Percentiles rank a stretch among this genome's conserved stretches.
phyloP scores from a whole-genome alignment of 176 grass and related monocot genomes.

The Alopecurus myosuroides region DNA sequence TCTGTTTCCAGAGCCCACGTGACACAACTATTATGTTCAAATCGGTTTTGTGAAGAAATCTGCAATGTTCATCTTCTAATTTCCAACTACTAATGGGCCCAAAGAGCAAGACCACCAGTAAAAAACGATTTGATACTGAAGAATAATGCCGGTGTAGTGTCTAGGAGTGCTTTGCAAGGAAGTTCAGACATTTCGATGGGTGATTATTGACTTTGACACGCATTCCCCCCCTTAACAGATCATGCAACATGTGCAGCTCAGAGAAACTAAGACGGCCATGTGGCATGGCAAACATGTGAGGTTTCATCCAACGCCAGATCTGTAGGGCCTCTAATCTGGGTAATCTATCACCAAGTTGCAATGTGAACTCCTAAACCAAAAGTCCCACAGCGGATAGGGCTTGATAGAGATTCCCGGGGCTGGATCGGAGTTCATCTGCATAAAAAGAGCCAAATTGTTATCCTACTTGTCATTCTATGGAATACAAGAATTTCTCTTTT shows the following conservation, averaged over 20 bases:
- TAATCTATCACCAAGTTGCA: conserved; percentile 39
- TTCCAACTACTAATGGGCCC: neutral
- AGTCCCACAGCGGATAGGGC: neutral
- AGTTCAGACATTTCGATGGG: conserved; percentile 3
- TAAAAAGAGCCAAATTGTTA: neutral
- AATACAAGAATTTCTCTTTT: neutral
- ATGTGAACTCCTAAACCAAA: conserved; percentile 4
- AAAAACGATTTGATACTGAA: conserved; percentile 11
- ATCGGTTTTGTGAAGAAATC: neutral
- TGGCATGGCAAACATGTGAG: conserved; percentile 43
- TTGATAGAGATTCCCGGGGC: neutral
- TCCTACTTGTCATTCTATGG: neutral
- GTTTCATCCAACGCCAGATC: conserved; percentile 32
- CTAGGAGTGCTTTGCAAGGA: conserved; percentile 37
- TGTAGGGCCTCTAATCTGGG: conserved; percentile 17
- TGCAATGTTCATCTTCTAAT: neutral
- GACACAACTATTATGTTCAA: neutral
- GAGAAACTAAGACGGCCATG: conserved; percentile 8
- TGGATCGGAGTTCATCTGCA: neutral
- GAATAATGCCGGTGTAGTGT: conserved; percentile 10
- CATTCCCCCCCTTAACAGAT: conserved; percentile 29
- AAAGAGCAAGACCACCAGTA: conserved; percentile 6
- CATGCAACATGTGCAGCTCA: conserved; percentile 42
- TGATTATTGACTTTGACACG: conserved; percentile 43
- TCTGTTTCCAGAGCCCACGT: neutral